Percentiles rank a stretch among this genome's conserved stretches.
Evolutionary conservation across 1,284 basidiomycete genomes (phyloP).

Genomic region (Malassezia sp.): DNA sequence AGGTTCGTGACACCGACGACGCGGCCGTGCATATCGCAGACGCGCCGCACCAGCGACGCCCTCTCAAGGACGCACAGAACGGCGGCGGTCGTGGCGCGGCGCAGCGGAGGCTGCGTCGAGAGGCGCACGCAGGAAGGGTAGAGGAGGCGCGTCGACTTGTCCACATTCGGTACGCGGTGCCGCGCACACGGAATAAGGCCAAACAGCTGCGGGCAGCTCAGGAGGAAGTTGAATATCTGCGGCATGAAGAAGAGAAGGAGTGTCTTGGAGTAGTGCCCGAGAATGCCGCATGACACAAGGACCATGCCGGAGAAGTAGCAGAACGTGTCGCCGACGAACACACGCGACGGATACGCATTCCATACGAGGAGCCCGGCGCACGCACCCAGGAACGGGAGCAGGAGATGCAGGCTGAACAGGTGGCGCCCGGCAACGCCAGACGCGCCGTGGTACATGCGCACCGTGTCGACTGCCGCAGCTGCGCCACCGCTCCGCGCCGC

Average conservation of each 20-base stretch:
- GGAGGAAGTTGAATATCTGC: conserved; percentile 91
- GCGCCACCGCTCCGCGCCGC: conserved; percentile 57
- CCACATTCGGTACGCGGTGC: conserved; percentile 65
- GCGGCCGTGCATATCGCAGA: conserved; percentile 11
- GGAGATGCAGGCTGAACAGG: conserved; percentile 87
- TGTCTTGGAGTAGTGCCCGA: conserved; percentile 90
- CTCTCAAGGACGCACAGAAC: conserved; percentile 17
- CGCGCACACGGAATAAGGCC: conserved; percentile 83
- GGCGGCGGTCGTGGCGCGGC: neutral
- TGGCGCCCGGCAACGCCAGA: conserved; percentile 74
- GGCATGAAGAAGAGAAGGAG: conserved; percentile 91
- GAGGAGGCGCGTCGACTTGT: neutral
- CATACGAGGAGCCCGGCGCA: conserved; percentile 60
- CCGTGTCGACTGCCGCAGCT: conserved; percentile 56
- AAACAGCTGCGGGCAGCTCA: conserved; percentile 90
- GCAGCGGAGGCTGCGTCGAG: neutral
- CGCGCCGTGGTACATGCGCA: conserved; percentile 23
- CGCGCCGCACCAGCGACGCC: conserved; percentile 20
- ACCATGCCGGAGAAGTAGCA: conserved; percentile 74
- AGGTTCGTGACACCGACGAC: conserved; percentile 36
- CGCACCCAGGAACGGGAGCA: conserved; percentile 83
- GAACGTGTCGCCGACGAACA: conserved; percentile 91
- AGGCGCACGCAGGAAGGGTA: conserved; percentile 12
- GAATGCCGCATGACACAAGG: conserved; percentile 32
- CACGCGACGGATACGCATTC: conserved; percentile 67